These are phyloP conservation scores for Neurospora sp. DNA, from an alignment of 495 filamentous ascomycete species.

Conservation along the genomic window DNA sequence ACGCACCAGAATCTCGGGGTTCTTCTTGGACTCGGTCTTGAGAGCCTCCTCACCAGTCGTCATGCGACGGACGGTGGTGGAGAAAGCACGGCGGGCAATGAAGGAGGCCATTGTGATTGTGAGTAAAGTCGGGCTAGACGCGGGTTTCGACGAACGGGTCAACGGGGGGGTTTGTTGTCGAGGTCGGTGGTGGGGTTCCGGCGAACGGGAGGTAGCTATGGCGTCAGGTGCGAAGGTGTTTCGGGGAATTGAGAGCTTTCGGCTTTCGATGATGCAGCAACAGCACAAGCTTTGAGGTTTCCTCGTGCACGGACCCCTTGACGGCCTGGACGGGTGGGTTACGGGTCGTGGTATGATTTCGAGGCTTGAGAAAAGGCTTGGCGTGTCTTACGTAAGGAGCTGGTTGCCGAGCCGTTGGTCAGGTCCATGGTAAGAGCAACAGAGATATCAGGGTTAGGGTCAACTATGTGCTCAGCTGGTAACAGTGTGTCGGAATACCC, in stretches of 20 bases:
- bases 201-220: neutral
- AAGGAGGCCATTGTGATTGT: slow-evolving; percentile 34
- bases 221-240: neutral
- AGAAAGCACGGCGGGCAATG: slow-evolving; percentile 38
- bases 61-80: slow-evolving; percentile 34
- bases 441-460: neutral
- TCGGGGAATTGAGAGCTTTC: neutral
- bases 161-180: slow-evolving; percentile 8
- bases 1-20: slow-evolving; percentile 42
- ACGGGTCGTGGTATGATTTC: slow-evolving; percentile 13
- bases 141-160: neutral
- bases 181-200: slow-evolving; percentile 3
- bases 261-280: slow-evolving; percentile 2
- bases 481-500: neutral
- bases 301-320: neutral
- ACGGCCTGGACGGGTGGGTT: neutral
- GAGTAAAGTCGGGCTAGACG: neutral
- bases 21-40: slow-evolving; percentile 40
- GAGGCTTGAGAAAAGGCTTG: slow-evolving; percentile 5
- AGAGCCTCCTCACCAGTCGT: slow-evolving; percentile 30
- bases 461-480: neutral
- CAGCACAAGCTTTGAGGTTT: slow-evolving; percentile 6
- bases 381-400: slow-evolving; percentile 9
- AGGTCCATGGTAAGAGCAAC: neutral
- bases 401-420: neutral